Percentiles rank a stretch among this genome's conserved stretches.
These are phyloP conservation scores for Corymbia citriodora DNA, from an alignment of 441 rosid species.

Conservation along the genomic window DNA sequence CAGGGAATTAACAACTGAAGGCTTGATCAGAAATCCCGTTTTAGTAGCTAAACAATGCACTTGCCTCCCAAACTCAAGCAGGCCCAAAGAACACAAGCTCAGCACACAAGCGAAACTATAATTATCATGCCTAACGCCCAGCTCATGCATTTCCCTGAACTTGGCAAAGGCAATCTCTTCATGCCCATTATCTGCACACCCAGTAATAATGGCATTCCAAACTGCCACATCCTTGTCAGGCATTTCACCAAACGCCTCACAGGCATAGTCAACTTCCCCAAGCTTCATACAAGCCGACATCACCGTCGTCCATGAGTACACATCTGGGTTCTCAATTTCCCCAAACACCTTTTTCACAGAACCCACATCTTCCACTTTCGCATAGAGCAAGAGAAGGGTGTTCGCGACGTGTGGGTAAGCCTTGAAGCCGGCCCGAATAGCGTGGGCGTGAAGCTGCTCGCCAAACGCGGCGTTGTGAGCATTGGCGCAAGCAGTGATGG, in stretches of 20 bases:
- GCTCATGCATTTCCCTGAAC: constrained; percentile 50
- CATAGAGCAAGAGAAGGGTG: constrained; percentile 56
- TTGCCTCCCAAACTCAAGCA: constrained; percentile 45
- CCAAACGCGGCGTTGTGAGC: constrained; percentile 39
- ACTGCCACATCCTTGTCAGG: constrained; percentile 35
- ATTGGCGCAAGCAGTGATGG: constrained; percentile 53
- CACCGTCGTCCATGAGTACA: constrained; percentile 66
- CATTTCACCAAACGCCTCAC: constrained; percentile 48
- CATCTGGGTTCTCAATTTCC: constrained; percentile 57
- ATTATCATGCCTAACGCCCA: constrained; percentile 51
- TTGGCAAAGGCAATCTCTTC: constrained; percentile 36
- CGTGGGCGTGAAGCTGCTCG: constrained; percentile 45
- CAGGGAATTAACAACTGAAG: constrained; percentile 56
- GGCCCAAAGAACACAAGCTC: constrained; percentile 40
- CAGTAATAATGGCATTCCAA: constrained; percentile 80
- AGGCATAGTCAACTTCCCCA: constrained; percentile 41
- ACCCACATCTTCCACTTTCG: constrained; percentile 24
- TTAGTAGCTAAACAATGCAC: constrained; percentile 56
- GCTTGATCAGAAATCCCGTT: constrained; percentile 33
- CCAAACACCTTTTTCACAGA: constrained; percentile 37
- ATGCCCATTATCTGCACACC: constrained; percentile 47
- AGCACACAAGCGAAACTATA: constrained; percentile 65
- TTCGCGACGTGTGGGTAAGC: constrained; percentile 45
- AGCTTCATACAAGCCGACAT: constrained; percentile 38
- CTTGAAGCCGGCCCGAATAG: constrained; percentile 43